Evolutionary conservation across 75 land plant species (phyloP).

Genomic region (Pinus albicaulis): DNA sequence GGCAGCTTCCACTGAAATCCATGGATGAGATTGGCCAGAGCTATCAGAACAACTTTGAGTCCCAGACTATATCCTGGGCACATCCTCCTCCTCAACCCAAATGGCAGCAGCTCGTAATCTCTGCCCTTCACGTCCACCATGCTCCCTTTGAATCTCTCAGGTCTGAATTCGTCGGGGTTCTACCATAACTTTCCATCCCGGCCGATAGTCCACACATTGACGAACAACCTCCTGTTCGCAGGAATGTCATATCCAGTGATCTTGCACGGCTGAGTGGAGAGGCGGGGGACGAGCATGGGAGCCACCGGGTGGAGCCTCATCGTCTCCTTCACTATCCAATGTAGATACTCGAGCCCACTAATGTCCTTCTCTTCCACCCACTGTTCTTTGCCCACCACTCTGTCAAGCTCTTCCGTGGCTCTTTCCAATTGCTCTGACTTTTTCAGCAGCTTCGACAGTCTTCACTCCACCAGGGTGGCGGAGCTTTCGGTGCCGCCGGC

Average conservation of each 20-base stretch:
- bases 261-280: conserved; percentile 28
- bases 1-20: conserved; percentile 40
- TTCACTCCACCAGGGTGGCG: conserved; percentile 40
- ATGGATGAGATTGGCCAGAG: conserved; percentile 35
- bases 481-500: conserved; percentile 51
- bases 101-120: conserved; percentile 45
- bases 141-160: conserved; percentile 41
- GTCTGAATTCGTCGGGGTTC: conserved; percentile 40
- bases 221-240: conserved; percentile 27
- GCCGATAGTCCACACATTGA: conserved; percentile 59
- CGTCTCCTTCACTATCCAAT: conserved; percentile 55
- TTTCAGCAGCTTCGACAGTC: conserved; percentile 52
- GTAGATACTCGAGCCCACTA: conserved; percentile 35
- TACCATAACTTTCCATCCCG: conserved; percentile 52
- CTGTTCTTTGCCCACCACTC: conserved; percentile 29
- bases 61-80: conserved; percentile 52
- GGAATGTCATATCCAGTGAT: conserved; percentile 42
- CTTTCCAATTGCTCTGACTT: conserved; percentile 30
- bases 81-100: conserved; percentile 50
- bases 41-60: conserved; percentile 26
- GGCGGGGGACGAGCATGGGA: conserved; percentile 30
- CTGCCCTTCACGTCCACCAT: conserved; percentile 42
- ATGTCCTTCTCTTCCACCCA: conserved; percentile 56
- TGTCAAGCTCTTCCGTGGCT: conserved; percentile 34
- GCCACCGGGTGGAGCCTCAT: conserved; percentile 52